These are phyloP conservation scores for Pythium angustatum DNA, from an alignment of 352 stramenopile genomes.

Conservation along the genomic window DNA sequence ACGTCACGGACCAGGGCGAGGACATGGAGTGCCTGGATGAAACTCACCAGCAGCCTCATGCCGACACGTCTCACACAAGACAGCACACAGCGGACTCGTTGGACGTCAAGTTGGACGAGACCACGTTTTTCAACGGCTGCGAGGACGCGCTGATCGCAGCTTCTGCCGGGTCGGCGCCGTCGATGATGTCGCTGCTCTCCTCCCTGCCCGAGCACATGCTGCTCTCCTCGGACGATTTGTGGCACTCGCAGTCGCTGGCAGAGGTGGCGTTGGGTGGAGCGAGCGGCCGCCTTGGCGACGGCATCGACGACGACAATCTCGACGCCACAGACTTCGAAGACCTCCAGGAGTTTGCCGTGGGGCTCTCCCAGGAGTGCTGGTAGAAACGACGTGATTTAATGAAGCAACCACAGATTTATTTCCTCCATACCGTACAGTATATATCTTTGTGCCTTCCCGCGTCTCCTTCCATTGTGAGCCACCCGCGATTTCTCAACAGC, in stretches of 20 bases:
- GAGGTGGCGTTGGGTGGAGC: slow-evolving; percentile 14
- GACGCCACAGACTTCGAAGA: slow-evolving; percentile 23
- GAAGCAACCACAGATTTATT: slow-evolving; percentile 6
- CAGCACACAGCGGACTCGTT: background rate
- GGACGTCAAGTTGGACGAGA: slow-evolving; percentile 6
- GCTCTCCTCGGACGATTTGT: slow-evolving; percentile 20
- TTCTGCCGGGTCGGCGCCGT: background rate
- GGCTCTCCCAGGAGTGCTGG: slow-evolving; percentile 27
- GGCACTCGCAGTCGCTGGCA: slow-evolving; percentile 16
- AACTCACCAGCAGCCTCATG: background rate
- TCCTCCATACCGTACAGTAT: no score
- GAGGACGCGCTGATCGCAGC: background rate
- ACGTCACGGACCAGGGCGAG: background rate
- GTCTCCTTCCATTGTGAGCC: no score
- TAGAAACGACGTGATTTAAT: no score
- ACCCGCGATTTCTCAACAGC: slow-evolving; percentile 13
- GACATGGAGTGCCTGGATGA: slow-evolving; percentile 1
- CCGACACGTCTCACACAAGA: background rate
- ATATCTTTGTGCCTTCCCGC: background rate
- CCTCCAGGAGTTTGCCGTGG: slow-evolving; percentile 9
- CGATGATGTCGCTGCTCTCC: slow-evolving; percentile 18
- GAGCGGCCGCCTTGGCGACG: background rate
- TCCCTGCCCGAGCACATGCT: slow-evolving; percentile 7
- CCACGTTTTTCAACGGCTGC: slow-evolving; percentile 14
- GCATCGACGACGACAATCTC: slow-evolving; percentile 3